A percentile compares a stretch with the other conserved stretches of the same genome.
Evolutionary conservation across 805 yeast genomes (phyloP).

Genomic region (Yarrowia deformans): DNA sequence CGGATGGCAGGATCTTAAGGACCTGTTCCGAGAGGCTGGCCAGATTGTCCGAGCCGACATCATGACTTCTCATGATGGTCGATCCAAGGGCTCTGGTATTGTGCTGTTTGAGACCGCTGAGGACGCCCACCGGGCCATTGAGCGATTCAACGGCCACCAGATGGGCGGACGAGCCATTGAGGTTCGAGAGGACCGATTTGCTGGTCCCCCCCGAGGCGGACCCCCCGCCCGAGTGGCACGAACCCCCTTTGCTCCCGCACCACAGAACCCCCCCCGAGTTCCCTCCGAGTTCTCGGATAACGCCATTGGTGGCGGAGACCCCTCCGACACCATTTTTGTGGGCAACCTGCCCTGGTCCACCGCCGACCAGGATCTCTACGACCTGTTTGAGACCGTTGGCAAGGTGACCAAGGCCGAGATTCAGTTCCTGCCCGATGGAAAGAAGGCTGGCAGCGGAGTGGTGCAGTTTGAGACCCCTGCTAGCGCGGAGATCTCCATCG

Average conservation of each 20-base stretch:
- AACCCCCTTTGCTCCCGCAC: constrained; percentile 21
- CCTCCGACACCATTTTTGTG: constrained; percentile 68
- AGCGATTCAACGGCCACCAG: constrained; percentile 69
- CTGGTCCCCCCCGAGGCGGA: constrained; percentile 41
- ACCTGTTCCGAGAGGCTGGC: constrained; percentile 79
- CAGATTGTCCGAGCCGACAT: constrained; percentile 84
- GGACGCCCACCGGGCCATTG: constrained; percentile 76
- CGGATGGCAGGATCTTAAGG: constrained; percentile 86
- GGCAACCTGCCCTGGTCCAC: constrained; percentile 89
- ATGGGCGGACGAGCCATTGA: constrained; percentile 80
- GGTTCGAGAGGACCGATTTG: constrained; percentile 73
- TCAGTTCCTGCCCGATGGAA: constrained; percentile 65
- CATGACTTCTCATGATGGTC: constrained; percentile 67
- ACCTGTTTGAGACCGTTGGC: constrained; percentile 85
- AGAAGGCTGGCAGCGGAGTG: constrained; percentile 85
- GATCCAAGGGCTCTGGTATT: constrained; percentile 86
- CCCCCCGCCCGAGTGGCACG: constrained; percentile 40
- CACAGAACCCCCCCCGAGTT: constrained; percentile 41
- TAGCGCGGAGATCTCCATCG: constrained; percentile 76
- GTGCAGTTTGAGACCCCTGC: constrained; percentile 73
- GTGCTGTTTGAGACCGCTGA: constrained; percentile 71
- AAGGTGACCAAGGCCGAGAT: constrained; percentile 78
- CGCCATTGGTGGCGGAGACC: constrained; percentile 67
- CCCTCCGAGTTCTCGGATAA: constrained; percentile 65
- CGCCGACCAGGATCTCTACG: constrained; percentile 81